A percentile compares a stretch with the other conserved stretches of the same genome.
These are phyloP conservation scores for Mycena vulgaris DNA, from an alignment of 768 basidiomycete species.

Conservation along the genomic window DNA sequence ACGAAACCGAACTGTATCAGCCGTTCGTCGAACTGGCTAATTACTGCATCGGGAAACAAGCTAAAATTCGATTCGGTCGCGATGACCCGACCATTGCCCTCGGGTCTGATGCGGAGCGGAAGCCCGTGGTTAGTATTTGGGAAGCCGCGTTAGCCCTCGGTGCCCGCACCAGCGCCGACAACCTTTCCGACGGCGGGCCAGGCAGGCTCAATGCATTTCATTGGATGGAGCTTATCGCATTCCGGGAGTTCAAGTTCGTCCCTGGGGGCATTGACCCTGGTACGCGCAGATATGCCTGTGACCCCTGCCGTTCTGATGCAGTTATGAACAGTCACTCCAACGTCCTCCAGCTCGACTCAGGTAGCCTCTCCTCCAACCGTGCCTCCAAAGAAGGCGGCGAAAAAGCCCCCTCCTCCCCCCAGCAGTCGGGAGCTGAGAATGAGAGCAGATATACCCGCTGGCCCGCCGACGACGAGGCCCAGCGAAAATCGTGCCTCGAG, in stretches of 20 bases:
- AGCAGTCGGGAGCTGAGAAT: conserved; percentile 8
- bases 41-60: background rate
- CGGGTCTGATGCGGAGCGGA: conserved; percentile 16
- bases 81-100: background rate
- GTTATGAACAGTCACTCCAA: conserved; percentile 9
- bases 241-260: conserved; percentile 25
- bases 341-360: conserved; percentile 11
- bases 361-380: background rate
- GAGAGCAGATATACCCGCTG: background rate
- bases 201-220: background rate
- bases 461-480: conserved; percentile 11
- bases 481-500: background rate
- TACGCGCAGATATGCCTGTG: conserved; percentile 21
- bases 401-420: conserved; percentile 8
- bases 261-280: conserved; percentile 4
- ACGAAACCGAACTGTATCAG: conserved; percentile 6
- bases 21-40: conserved; percentile 21
- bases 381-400: background rate
- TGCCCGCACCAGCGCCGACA: conserved; percentile 4
- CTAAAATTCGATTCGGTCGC: conserved; percentile 11
- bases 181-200: conserved; percentile 5
- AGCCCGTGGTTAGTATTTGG: conserved; percentile 14
- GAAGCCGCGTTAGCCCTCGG: background rate
- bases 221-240: conserved; percentile 14
- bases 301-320: conserved; percentile 8